Evolutionary conservation across 169 alveolate genomes (phyloP).

Genomic region (Eimeria necatrix): DNA sequence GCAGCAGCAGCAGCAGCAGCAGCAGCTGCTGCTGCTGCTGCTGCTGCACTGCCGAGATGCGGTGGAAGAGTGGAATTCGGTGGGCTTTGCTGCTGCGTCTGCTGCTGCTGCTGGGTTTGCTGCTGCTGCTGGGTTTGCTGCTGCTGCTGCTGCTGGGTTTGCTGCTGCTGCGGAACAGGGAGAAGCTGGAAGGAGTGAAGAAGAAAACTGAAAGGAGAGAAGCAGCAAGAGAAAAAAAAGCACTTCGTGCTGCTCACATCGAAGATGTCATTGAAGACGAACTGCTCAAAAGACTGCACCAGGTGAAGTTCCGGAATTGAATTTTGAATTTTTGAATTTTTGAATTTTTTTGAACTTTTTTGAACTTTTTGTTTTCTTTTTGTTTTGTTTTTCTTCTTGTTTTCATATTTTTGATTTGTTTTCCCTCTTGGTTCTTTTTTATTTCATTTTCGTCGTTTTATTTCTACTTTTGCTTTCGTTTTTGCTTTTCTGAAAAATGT

Average conservation of each 20-base stretch:
- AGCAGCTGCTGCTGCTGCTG: neutral
- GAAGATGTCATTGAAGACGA: slow-evolving; percentile 98
- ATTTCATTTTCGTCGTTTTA: no score
- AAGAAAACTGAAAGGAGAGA: slow-evolving; percentile 99
- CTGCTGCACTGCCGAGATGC: neutral
- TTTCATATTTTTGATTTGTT: neutral
- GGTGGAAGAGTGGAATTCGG: no score
- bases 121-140: neutral
- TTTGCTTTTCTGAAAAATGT: no score
- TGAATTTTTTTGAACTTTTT: no score
- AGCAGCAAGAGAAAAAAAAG: slow-evolving; percentile 96
- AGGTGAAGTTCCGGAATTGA: no score
- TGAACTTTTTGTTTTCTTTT: neutral
- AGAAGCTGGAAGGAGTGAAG: slow-evolving; percentile 94
- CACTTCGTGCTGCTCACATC: slow-evolving; percentile 98
- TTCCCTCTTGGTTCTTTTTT: no score
- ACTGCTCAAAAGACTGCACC: slow-evolving; percentile 93
- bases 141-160: neutral
- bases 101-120: no score
- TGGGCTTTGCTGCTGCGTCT: no score
- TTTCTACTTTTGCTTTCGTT: no score
- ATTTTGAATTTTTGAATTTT: no score
- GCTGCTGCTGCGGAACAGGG: slow-evolving; percentile 8
- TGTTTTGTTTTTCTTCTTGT: neutral
- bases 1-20: slow-evolving; percentile 41